phyloP scores from a whole-genome alignment of 176 grass and related monocot genomes.

The Elaeis guineensis region DNA sequence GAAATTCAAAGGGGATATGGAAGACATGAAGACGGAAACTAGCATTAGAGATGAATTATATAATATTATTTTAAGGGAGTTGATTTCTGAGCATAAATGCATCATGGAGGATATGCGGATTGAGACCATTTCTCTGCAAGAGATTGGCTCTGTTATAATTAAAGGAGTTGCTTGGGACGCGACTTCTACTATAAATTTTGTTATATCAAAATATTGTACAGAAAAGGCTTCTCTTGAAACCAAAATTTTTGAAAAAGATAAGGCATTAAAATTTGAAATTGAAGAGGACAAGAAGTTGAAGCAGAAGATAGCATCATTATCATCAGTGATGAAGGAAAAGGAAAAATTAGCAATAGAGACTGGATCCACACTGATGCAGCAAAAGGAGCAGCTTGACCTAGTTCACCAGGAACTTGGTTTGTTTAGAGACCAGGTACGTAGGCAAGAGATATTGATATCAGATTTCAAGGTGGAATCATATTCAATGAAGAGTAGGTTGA shows the following conservation, averaged over 20 bases:
- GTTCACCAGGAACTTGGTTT: conserved; percentile 47
- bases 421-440: conserved; percentile 45
- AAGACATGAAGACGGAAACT: conserved; percentile 41
- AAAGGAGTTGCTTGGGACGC: conserved; percentile 12
- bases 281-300: conserved; percentile 60
- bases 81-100: conserved; percentile 21
- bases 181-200: not conserved
- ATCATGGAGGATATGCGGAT: conserved; percentile 34
- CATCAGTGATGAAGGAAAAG: conserved; percentile 33
- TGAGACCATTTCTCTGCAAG: conserved; percentile 2
- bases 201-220: conserved; percentile 26
- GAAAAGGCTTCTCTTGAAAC: conserved; percentile 36
- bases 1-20: conserved; percentile 33
- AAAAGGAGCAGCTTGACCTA: conserved; percentile 62
- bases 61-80: conserved; percentile 34
- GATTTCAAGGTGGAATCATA: conserved; percentile 48
- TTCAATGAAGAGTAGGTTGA: conserved; percentile 44
- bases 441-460: conserved; percentile 43
- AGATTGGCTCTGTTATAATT: conserved; percentile 9
- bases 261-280: conserved; percentile 24
- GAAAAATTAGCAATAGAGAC: conserved; percentile 40
- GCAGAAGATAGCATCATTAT: conserved; percentile 16
- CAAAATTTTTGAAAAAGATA: conserved; percentile 41
- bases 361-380: conserved; percentile 43
- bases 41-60: conserved; percentile 33